Conservation (phyloP, 2,329 filamentous ascomycete genomes). For the Apiospora marii region DNA sequence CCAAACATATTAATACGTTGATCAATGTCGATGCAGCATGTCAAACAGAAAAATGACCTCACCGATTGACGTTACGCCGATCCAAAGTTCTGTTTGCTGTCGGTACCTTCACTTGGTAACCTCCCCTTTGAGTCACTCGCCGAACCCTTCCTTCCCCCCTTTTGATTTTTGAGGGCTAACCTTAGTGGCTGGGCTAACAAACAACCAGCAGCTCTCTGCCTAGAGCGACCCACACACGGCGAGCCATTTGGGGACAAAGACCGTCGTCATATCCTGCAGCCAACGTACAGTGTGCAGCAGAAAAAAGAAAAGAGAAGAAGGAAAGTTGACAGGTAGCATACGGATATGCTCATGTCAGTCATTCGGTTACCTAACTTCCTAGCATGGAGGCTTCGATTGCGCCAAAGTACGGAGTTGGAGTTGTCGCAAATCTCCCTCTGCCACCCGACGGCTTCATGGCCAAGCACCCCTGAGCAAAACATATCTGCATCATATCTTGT, state of each 20-base stretch:
- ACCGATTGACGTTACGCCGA: neutral
- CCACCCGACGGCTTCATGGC: neutral
- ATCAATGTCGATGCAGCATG: neutral
- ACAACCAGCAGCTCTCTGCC: constrained; percentile 2
- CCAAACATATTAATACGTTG: neutral
- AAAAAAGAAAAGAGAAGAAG: neutral
- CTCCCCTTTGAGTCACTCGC: constrained; percentile 3
- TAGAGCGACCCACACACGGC: neutral
- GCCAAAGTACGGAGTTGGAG: neutral
- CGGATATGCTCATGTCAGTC: neutral
- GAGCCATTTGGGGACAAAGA: neutral
- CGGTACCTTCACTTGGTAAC: neutral
- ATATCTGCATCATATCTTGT: neutral
- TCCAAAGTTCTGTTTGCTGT: constrained; percentile 1
- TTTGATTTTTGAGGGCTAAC: neutral
- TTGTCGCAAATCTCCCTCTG: neutral
- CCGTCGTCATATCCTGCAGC: neutral
- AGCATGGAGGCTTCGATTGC: neutral
- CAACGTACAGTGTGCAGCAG: neutral
- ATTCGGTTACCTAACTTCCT: too few species aligned
- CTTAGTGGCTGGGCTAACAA: neutral
- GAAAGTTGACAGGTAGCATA: neutral
- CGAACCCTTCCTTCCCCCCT: neutral
- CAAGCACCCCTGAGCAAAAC: neutral
- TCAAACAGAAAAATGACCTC: neutral